phyloP scores from a whole-genome alignment of 2,329 filamentous ascomycete genomes.

The Kalmusia sp. region DNA sequence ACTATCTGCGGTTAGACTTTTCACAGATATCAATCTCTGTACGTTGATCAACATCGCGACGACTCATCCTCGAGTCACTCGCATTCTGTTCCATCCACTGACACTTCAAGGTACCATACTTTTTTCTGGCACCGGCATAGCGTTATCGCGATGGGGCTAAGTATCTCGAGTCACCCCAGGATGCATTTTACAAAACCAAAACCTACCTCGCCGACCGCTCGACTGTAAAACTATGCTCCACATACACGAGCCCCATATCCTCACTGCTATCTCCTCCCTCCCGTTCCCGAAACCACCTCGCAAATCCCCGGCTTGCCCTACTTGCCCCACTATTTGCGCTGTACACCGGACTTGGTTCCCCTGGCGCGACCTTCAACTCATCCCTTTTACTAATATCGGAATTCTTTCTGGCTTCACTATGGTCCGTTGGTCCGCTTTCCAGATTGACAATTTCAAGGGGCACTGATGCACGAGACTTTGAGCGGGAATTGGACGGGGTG shows the following conservation, averaged over 20 bases:
- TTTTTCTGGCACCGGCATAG: not conserved
- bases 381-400: not conserved
- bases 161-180: no score
- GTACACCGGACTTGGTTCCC: slow-evolving; percentile 15
- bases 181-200: no score
- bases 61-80: not conserved
- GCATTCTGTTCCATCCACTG: not conserved
- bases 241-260: slow-evolving; percentile 20
- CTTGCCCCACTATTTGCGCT: not conserved
- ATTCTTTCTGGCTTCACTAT: slow-evolving; percentile 4
- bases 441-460: slow-evolving; percentile 13
- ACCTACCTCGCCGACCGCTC: slow-evolving; percentile 5
- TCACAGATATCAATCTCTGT: not conserved
- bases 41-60: not conserved
- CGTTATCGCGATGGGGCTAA: no score
- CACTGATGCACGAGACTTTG: slow-evolving; percentile 11
- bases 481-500: slow-evolving; percentile 12
- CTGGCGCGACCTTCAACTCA: slow-evolving; percentile 14
- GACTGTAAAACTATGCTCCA: slow-evolving; percentile 13
- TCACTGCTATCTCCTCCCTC: slow-evolving; percentile 20
- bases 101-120: not conserved
- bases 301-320: slow-evolving; percentile 14
- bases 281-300: slow-evolving; percentile 17
- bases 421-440: slow-evolving; percentile 11
- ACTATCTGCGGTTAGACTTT: not conserved